Conservation (phyloP, 805 yeast genomes). For the Cyberlindnera samutprakarnensis region DNA sequence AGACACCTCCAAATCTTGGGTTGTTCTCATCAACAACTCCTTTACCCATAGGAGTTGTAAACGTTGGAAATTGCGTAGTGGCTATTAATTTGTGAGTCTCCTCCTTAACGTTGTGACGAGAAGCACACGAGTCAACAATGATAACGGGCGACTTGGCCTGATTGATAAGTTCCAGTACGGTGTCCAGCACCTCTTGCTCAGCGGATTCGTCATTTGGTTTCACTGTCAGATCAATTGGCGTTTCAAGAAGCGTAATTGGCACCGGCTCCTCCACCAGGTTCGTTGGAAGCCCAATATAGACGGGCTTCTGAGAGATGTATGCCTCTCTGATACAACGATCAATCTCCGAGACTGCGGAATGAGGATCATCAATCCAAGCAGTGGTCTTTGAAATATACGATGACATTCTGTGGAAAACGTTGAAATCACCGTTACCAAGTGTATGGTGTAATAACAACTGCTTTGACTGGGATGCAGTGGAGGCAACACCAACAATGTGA, state of each 20-base stretch:
- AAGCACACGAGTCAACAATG: slow-evolving; percentile 79
- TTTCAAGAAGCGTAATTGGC: slow-evolving; percentile 44
- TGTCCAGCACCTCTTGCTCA: slow-evolving; percentile 52
- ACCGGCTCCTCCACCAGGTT: slow-evolving; percentile 61
- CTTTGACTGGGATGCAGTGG: slow-evolving; percentile 59
- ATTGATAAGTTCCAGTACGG: slow-evolving; percentile 41
- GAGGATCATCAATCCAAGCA: slow-evolving; percentile 51
- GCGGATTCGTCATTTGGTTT: slow-evolving; percentile 50
- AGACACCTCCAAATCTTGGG: slow-evolving; percentile 72
- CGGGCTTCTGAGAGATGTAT: slow-evolving; percentile 65
- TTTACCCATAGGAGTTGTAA: slow-evolving; percentile 85
- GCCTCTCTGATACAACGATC: slow-evolving; percentile 69
- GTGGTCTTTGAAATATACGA: slow-evolving; percentile 58
- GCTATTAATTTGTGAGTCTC: slow-evolving; percentile 56
- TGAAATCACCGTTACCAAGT: slow-evolving; percentile 72
- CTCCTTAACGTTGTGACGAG: slow-evolving; percentile 57
- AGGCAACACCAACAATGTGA: slow-evolving; percentile 81
- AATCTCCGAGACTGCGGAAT: slow-evolving; percentile 56
- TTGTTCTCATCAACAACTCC: slow-evolving; percentile 63
- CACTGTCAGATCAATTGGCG: slow-evolving; percentile 54
- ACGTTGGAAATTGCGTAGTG: slow-evolving; percentile 67
- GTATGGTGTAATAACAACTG: slow-evolving; percentile 73
- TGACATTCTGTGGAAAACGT: slow-evolving; percentile 71
- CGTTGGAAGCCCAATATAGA: slow-evolving; percentile 72
- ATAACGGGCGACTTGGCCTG: slow-evolving; percentile 61